Conservation (phyloP, 768 basidiomycete species). For the Coprinopsis marcescibilis region DNA sequence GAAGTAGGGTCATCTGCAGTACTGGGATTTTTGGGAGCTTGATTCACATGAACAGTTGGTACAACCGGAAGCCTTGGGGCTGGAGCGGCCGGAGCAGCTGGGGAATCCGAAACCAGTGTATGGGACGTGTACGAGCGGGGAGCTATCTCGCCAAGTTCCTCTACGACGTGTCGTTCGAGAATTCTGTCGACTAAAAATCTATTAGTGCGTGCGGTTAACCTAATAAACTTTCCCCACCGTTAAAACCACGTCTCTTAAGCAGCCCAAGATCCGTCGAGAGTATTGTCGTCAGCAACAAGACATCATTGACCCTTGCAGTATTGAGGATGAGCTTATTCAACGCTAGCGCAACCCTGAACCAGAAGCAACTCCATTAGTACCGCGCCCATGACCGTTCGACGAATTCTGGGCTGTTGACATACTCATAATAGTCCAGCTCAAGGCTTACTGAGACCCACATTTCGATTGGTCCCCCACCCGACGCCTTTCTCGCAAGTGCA, state of each 20-base stretch:
- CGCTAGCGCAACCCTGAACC: slow-evolving; percentile 72
- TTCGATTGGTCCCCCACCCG: slow-evolving; percentile 49
- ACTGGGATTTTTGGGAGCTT: too few species aligned
- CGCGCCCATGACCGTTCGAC: neutral
- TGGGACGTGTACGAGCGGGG: too few species aligned
- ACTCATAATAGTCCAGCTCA: slow-evolving; percentile 91
- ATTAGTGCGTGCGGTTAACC: slow-evolving; percentile 9
- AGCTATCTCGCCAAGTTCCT: slow-evolving; percentile 39
- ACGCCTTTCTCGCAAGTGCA: slow-evolving; percentile 55
- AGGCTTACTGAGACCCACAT: slow-evolving; percentile 71
- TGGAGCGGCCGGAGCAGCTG: slow-evolving; percentile 39
- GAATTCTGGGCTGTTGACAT: too few species aligned
- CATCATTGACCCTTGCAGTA: slow-evolving; percentile 77
- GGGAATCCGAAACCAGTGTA: too few species aligned
- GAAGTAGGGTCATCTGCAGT: too few species aligned
- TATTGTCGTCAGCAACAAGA: slow-evolving; percentile 88
- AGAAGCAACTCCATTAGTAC: neutral
- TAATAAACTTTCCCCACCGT: slow-evolving; percentile 42
- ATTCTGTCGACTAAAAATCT: slow-evolving; percentile 75
- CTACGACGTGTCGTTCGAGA: slow-evolving; percentile 51
- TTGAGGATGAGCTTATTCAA: slow-evolving; percentile 77
- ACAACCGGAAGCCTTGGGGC: too few species aligned
- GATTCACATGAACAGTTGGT: too few species aligned
- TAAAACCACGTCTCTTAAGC: slow-evolving; percentile 78
- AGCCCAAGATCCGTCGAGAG: slow-evolving; percentile 84